Evolutionary conservation across 768 basidiomycete genomes (phyloP), one percentile per base, ranked within the genome.

Genomic region (Candolleomyces eurysporus): DNA sequence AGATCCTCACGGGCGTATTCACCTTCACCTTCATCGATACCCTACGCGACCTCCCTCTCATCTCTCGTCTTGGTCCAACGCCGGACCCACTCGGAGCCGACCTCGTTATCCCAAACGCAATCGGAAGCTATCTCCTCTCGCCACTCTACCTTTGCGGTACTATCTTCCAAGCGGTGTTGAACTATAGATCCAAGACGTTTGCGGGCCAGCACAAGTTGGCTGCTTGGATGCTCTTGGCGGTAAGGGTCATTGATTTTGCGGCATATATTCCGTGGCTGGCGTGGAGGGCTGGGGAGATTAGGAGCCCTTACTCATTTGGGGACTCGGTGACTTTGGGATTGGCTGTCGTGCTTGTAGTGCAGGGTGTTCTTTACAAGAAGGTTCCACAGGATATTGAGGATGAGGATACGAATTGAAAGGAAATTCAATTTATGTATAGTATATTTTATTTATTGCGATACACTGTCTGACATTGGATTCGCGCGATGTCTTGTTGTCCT

Each of bases 161-260:
- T 16, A 48, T 67, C 7, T 66, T 67, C 39, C 72, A 73, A 57
- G 49, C 71, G 16, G 46, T 64, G 45, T 56, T 74, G 60, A 74
- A 69, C 56, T 59, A 57, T 59, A 62, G 65, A 22, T 62, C 64
- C 4, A 56, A 55, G 26, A 62, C 64, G 7, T 73, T 66, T 46
- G 71, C 72, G 1, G 73, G 73, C 11, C 63, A 60, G 5, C 70
- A 67, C 40, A 65, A 64, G 42, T 5, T 61, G 7, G 32, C 31
- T n/a, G 57, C 42, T 39, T 50, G 39, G 16, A 60, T 42, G 14
- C 8, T 32, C n/a, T 26, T 62, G 30, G 11, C 52, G 39, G 40
- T 22, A 30, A 19, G 17, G 10, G 26, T 40, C 26, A 1, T 57
- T 16, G 30, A 10, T 17, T 43, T 58, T 3, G 30, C 48, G 39